Conservation (phyloP, 306 rosid genomes). For the Amphicarpaea edgeworthii region DNA sequence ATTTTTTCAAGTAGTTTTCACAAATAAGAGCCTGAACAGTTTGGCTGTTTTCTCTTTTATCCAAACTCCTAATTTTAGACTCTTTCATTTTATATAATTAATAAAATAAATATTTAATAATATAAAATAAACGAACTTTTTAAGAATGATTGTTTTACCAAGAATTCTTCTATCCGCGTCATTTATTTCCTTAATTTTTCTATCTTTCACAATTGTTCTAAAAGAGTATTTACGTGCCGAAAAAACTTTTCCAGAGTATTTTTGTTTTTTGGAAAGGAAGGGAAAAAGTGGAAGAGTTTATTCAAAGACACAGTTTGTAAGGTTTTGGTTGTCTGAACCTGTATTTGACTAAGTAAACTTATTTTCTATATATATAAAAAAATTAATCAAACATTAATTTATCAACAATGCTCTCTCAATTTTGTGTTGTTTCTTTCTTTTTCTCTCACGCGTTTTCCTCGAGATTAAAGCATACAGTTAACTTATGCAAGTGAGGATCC, state of each 20-base stretch:
- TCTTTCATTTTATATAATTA: neutral
- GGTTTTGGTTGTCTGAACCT: neutral
- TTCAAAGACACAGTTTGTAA: neutral
- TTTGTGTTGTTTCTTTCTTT: neutral
- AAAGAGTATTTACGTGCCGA: neutral
- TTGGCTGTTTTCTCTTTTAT: neutral
- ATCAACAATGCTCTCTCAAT: neutral
- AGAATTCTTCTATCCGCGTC: neutral
- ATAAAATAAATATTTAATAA: neutral
- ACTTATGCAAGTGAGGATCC: neutral
- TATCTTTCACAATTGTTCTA: neutral
- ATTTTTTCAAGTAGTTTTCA: neutral
- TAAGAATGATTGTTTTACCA: neutral
- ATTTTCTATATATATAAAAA: neutral
- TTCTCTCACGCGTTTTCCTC: slow-evolving; percentile 13
- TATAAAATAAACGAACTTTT: neutral
- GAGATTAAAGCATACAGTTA: neutral
- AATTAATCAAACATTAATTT: neutral
- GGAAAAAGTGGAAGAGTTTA: neutral
- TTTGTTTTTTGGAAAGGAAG: neutral
- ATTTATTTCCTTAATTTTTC: neutral
- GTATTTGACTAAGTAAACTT: slow-evolving; percentile 33
- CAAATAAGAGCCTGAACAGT: too few relatives aligned
- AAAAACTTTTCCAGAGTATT: neutral
- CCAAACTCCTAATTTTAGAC: neutral